phyloP scores from a whole-genome alignment of 768 basidiomycete species.

The Cyclocybe cylindracea region DNA sequence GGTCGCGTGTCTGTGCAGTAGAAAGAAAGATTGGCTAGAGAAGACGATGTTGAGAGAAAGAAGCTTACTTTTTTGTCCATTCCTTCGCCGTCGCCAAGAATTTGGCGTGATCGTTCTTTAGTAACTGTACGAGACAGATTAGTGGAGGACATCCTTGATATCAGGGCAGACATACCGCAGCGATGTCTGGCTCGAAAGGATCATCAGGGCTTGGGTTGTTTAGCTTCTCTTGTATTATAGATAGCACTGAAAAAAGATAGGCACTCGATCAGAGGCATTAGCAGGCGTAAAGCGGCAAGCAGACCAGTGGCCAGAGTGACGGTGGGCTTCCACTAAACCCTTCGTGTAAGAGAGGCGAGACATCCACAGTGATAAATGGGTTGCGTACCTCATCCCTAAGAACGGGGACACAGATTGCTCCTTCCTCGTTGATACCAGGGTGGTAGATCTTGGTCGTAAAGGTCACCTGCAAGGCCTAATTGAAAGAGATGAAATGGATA shows the following conservation, averaged over 20 bases:
- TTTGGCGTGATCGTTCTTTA: constrained; percentile 77
- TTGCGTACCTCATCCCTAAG: constrained; percentile 76
- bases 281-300: constrained; percentile 13
- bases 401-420: constrained; percentile 81
- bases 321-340: constrained; percentile 79
- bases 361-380: constrained; percentile 5
- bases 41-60: not conserved
- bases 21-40: not conserved
- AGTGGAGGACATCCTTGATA: not conserved
- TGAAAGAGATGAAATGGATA: constrained; percentile 5
- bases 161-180: constrained; percentile 53
- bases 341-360: constrained; percentile 9
- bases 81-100: constrained; percentile 81
- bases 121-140: constrained; percentile 40
- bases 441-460: constrained; percentile 90
- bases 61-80: constrained; percentile 76
- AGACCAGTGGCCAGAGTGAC: constrained; percentile 70
- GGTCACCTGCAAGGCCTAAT: constrained; percentile 54
- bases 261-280: constrained; percentile 1
- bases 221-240: constrained; percentile 78
- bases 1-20: not conserved
- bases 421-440: constrained; percentile 89
- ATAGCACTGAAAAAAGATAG: constrained; percentile 52
- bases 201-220: constrained; percentile 89
- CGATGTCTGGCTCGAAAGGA: constrained; percentile 87